Conservation (phyloP, 23 red algal genomes). For the Gracilaria caudata region DNA sequence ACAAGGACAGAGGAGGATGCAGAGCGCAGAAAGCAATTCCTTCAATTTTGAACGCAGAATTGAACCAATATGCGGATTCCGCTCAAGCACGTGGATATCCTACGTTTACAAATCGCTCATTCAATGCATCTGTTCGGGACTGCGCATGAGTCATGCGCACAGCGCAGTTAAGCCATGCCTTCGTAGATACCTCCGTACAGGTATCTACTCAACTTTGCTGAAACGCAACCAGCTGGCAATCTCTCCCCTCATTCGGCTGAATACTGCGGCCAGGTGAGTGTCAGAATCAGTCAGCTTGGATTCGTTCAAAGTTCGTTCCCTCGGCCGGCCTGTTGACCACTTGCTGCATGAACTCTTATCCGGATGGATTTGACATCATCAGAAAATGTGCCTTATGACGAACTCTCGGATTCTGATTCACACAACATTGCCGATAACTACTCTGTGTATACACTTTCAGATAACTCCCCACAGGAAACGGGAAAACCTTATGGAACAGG, state of each 20-base stretch:
- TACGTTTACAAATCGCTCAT: background rate
- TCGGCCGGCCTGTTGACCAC: background rate
- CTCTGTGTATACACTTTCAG: slow-evolving; percentile 28
- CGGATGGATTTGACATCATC: slow-evolving; percentile 12
- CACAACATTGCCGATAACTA: slow-evolving; percentile 21
- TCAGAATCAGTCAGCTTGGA: slow-evolving; percentile 5
- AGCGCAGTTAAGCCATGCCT: background rate
- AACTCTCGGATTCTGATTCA: slow-evolving; percentile 34
- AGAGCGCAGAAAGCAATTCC: background rate
- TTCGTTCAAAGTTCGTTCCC: background rate
- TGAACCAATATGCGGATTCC: no score
- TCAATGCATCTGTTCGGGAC: background rate
- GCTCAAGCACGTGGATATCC: background rate
- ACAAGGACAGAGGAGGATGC: background rate
- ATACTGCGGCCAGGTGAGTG: background rate
- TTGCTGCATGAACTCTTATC: slow-evolving; percentile 9
- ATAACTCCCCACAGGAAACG: background rate
- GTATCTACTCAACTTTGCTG: background rate
- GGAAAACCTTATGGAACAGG: background rate
- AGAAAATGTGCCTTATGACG: slow-evolving; percentile 21
- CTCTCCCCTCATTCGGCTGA: background rate
- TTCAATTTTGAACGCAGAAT: background rate
- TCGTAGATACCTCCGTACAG: no score
- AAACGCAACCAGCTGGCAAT: background rate
- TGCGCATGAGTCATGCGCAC: background rate